Conservation (phyloP, 2,329 filamentous ascomycete genomes). For the Apiospora marii region DNA sequence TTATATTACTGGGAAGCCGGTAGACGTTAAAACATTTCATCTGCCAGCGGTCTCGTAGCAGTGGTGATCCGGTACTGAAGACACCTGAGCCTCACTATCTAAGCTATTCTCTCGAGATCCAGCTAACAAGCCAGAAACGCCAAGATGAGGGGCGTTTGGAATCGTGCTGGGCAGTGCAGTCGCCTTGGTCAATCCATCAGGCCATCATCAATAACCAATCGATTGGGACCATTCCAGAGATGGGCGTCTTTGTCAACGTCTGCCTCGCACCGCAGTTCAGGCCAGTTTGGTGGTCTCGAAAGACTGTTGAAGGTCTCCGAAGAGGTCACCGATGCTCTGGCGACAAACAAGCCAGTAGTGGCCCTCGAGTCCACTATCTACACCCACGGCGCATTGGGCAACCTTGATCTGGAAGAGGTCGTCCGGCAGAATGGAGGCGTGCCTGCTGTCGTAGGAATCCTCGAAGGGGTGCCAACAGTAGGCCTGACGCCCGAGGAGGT, state of each 20-base stretch:
- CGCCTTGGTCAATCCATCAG: neutral
- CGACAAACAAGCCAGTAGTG: slow-evolving; percentile 80
- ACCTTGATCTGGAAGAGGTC: slow-evolving; percentile 76
- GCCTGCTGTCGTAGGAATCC: slow-evolving; percentile 88
- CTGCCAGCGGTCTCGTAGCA: neutral
- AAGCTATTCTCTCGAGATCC: neutral
- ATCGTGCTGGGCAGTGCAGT: neutral
- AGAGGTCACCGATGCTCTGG: slow-evolving; percentile 81
- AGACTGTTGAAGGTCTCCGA: slow-evolving; percentile 75
- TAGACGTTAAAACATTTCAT: neutral
- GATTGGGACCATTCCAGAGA: slow-evolving; percentile 26
- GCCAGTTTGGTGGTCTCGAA: slow-evolving; percentile 42
- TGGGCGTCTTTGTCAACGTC: slow-evolving; percentile 26
- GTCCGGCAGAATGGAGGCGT: slow-evolving; percentile 83
- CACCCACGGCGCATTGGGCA: slow-evolving; percentile 89
- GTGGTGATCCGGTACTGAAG: neutral
- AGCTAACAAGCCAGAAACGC: neutral
- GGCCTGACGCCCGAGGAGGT: slow-evolving; percentile 79
- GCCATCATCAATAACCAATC: slow-evolving; percentile 3
- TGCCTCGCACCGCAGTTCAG: slow-evolving; percentile 24
- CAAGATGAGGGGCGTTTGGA: slow-evolving; percentile 21
- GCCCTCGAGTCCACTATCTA: slow-evolving; percentile 97
- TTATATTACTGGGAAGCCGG: neutral
- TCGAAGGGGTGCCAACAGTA: slow-evolving; percentile 83
- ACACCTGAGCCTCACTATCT: neutral